Evolutionary conservation across 1,284 basidiomycete genomes (phyloP), one percentile per base, ranked within the genome.

Genomic region (Singerocomus inundabilis): DNA sequence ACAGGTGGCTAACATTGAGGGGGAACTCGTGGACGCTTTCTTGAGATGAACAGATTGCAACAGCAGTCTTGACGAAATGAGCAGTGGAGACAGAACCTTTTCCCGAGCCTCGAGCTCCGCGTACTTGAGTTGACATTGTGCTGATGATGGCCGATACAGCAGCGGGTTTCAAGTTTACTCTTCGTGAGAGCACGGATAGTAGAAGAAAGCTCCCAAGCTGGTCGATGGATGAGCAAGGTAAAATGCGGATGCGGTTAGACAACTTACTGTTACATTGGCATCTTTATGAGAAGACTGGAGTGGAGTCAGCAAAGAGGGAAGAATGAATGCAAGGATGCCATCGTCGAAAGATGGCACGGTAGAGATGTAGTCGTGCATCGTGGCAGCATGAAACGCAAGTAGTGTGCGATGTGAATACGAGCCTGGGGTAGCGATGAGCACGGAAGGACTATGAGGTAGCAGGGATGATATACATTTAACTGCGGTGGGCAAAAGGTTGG

Each of bases 341-440:
- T 89, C 85, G 54, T 84, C 78, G n/a, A 88, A 57, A 6, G 59
- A 57, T 51, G 80, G 75, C 47, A 61, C 71, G 26, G 78, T 73
- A 30, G 82, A 79, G 39, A 97, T 74, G 58, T 90, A 91, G 44
- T 93, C 92, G 25, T 96, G 81, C 39, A 95, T 72, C 0, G 81
- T 82, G 4, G 91, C 85, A 5, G 86, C 81, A 72, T 93, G 93
- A 71, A 98, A 98, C 0, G 85, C 84, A 38, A 94, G 71, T 12
- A 98, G 72, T 0, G 88, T 81, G 34, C 85, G 85, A 66, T 97
- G 87, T 0, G 76, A 69, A 31, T 70, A 46, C 2, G 57, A 64
- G 24, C 53, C 65, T 67, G 31, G 2, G 21, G 11, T 11, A 29
- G 9, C 5, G 5, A n/a, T 64, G 34, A 59, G 54, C 18, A 38